A percentile compares a stretch with the other conserved stretches of the same genome.
These are phyloP conservation scores for Amoebophrya sp. DNA, from an alignment of 169 alveolate species.

Conservation along the genomic window DNA sequence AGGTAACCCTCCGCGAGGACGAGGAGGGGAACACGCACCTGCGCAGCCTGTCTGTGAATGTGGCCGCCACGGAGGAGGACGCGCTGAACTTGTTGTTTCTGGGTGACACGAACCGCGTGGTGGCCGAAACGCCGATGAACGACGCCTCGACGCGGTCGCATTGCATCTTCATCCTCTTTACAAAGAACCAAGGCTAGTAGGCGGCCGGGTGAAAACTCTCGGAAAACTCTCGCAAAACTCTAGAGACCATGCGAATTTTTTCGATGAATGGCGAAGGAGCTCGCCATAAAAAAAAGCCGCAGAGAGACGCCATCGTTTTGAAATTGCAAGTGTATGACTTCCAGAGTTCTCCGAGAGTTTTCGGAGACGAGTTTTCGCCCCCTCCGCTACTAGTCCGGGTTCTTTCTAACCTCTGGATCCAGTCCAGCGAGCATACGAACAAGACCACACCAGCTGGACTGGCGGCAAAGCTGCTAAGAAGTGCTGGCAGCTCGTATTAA, in stretches of 20 bases:
- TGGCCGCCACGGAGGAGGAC: slow-evolving; percentile 77
- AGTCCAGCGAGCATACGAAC: not conserved
- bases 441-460: not conserved
- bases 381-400: too few relatives aligned
- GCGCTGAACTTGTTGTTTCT: slow-evolving; percentile 73
- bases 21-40: slow-evolving; percentile 65
- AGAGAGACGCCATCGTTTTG: too few relatives aligned
- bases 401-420: not conserved
- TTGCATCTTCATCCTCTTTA: not conserved
- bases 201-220: too few relatives aligned
- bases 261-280: too few relatives aligned
- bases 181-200: too few relatives aligned
- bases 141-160: not conserved
- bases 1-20: too few relatives aligned
- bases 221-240: not conserved
- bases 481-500: not conserved
- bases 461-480: not conserved
- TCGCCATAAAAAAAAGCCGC: too few relatives aligned
- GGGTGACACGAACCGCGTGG: slow-evolving; percentile 86
- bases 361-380: too few relatives aligned
- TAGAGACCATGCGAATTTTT: too few relatives aligned
- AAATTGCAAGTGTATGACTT: too few relatives aligned
- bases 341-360: too few relatives aligned
- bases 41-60: slow-evolving; percentile 70
- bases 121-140: slow-evolving; percentile 34